These are phyloP conservation scores for Apiospora hydei DNA, from an alignment of 2,329 filamentous ascomycete species.

Conservation along the genomic window DNA sequence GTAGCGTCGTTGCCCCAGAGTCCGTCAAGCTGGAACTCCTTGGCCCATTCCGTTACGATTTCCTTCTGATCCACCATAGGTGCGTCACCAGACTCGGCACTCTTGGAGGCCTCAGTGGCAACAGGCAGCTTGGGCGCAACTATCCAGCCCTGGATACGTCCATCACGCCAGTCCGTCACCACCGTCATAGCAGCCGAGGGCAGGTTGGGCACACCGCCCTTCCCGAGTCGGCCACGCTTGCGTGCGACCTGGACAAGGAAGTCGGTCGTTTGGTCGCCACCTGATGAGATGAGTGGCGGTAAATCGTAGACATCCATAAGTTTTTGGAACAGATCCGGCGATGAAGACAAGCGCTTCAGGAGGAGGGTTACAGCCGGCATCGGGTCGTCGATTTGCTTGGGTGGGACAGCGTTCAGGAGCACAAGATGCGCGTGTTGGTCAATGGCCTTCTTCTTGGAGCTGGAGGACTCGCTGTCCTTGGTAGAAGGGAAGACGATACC, in stretches of 20 bases:
- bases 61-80: slow-evolving; percentile 66
- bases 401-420: slow-evolving; percentile 89
- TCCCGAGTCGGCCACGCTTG: slow-evolving; percentile 87
- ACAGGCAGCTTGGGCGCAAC: slow-evolving; percentile 75
- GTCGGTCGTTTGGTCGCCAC: slow-evolving; percentile 80
- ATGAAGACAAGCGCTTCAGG: slow-evolving; percentile 78
- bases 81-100: slow-evolving; percentile 40
- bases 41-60: slow-evolving; percentile 82
- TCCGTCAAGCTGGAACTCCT: slow-evolving; percentile 94
- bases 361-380: slow-evolving; percentile 85
- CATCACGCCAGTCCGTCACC: slow-evolving; percentile 95
- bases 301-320: slow-evolving; percentile 86
- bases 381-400: slow-evolving; percentile 93
- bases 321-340: slow-evolving; percentile 77
- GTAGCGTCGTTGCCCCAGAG: slow-evolving; percentile 76
- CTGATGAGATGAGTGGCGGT: slow-evolving; percentile 75
- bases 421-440: slow-evolving; percentile 85
- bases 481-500: slow-evolving; percentile 91
- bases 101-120: slow-evolving; percentile 43
- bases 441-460: slow-evolving; percentile 61
- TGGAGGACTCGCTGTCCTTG: slow-evolving; percentile 33
- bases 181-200: slow-evolving; percentile 89
- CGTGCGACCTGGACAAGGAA: slow-evolving; percentile 95
- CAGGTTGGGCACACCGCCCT: slow-evolving; percentile 90
- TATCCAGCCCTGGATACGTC: slow-evolving; percentile 91